phyloP scores from a whole-genome alignment of 441 rosid species.

The Francoa sonchifolia region DNA sequence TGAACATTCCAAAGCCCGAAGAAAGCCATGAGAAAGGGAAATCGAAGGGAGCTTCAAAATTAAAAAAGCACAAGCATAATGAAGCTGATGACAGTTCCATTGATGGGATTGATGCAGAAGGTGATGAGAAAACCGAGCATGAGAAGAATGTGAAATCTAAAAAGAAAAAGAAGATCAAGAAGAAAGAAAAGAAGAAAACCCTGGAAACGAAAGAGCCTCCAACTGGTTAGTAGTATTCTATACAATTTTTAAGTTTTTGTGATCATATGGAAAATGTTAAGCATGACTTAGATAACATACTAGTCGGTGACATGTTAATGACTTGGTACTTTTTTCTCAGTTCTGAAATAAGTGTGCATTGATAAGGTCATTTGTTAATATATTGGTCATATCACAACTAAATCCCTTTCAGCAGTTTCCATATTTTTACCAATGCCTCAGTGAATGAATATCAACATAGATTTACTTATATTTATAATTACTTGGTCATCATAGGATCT shows the following conservation, averaged over 20 bases:
- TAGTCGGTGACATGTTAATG: not conserved
- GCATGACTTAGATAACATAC: too few species aligned
- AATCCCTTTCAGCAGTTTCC: too few species aligned
- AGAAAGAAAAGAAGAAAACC: conserved; percentile 24
- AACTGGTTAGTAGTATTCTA: conserved; percentile 36
- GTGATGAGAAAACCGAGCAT: conserved; percentile 6
- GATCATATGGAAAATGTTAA: too few species aligned
- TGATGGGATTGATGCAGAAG: conserved; percentile 16
- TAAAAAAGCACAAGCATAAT: conserved; percentile 20
- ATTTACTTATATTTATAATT: too few species aligned
- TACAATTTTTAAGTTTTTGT: conserved; percentile 1
- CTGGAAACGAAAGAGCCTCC: conserved; percentile 20
- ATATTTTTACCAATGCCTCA: too few species aligned
- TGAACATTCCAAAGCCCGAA: conserved; percentile 26
- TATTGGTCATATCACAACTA: too few species aligned
- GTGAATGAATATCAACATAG: too few species aligned
- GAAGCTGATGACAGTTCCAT: conserved; percentile 18
- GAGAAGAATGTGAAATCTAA: conserved; percentile 14
- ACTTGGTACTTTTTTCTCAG: not conserved
- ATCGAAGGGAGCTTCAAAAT: conserved; percentile 12
- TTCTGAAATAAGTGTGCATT: too few species aligned
- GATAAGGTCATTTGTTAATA: too few species aligned
- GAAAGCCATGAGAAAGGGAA: conserved; percentile 17
- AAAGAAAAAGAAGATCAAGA: conserved; percentile 22
- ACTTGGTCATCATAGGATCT: too few species aligned